phyloP scores from a whole-genome alignment of 2,329 filamentous ascomycete species.

The Volutella citrinella region DNA sequence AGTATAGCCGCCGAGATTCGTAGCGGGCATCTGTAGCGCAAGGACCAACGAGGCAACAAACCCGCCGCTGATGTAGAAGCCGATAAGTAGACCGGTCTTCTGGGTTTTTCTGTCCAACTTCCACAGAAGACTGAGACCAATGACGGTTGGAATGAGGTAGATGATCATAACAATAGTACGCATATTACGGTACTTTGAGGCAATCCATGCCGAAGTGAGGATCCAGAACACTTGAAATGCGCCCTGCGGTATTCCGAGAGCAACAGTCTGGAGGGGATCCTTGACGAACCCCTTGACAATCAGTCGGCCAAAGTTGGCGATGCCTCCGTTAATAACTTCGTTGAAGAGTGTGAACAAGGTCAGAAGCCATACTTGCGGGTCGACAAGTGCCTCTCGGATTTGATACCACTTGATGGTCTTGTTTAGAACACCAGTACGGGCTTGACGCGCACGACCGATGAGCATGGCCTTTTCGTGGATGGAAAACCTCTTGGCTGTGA shows the following conservation, averaged over 20 bases:
- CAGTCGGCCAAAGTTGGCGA: conserved; percentile 51
- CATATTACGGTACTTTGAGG: conserved; percentile 44
- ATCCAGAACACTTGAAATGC: conserved; percentile 50
- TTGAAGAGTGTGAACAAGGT: conserved; percentile 53
- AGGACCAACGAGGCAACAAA: conserved; percentile 50
- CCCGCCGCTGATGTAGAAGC: conserved; percentile 45
- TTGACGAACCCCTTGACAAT: conserved; percentile 45
- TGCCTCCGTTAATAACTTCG: conserved; percentile 50
- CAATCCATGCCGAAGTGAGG: conserved; percentile 47
- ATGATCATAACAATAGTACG: conserved; percentile 48
- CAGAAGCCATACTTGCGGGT: conserved; percentile 49
- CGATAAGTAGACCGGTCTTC: conserved; percentile 44
- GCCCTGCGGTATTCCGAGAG: conserved; percentile 50
- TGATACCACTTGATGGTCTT: conserved; percentile 44
- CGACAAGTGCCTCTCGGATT: conserved; percentile 44
- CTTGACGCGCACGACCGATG: conserved; percentile 56
- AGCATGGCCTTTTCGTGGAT: conserved; percentile 36
- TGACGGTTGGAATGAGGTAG: conserved; percentile 47
- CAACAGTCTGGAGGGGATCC: conserved; percentile 36
- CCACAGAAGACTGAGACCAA: conserved; percentile 47
- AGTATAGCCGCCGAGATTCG: conserved; percentile 44
- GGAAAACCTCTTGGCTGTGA: conserved; percentile 24
- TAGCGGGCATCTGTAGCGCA: conserved; percentile 47
- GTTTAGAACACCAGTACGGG: conserved; percentile 44
- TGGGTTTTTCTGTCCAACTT: conserved; percentile 36